A percentile compares a stretch with the other conserved stretches of the same genome.
Evolutionary conservation across 306 rosid species (phyloP).

Genomic region (Glycine tomentella): DNA sequence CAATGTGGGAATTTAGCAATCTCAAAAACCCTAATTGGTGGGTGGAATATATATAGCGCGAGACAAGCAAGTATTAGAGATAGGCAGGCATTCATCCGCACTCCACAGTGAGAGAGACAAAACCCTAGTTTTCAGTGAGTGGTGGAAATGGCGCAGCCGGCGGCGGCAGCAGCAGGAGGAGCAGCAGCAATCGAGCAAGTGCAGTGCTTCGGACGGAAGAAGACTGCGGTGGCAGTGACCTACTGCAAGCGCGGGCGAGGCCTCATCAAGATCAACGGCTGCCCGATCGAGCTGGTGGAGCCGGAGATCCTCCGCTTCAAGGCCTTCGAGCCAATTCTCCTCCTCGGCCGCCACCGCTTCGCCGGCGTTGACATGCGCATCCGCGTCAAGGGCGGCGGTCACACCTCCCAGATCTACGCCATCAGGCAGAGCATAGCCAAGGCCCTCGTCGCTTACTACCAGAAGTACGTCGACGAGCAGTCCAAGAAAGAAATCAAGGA

Average conservation of each 20-base stretch:
- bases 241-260: slow-evolving; percentile 85
- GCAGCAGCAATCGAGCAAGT: slow-evolving; percentile 58
- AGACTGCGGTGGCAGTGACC: slow-evolving; percentile 88
- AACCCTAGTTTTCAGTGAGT: background rate
- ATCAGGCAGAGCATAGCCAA: slow-evolving; percentile 87
- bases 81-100: background rate
- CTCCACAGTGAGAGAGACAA: background rate
- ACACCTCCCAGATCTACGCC: slow-evolving; percentile 86
- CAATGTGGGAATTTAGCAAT: background rate
- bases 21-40: background rate
- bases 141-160: slow-evolving; percentile 11
- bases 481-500: slow-evolving; percentile 91
- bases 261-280: slow-evolving; percentile 82
- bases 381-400: slow-evolving; percentile 84
- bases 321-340: slow-evolving; percentile 81
- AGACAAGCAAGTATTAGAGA: background rate
- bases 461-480: slow-evolving; percentile 88
- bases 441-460: slow-evolving; percentile 79
- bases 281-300: slow-evolving; percentile 77
- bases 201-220: slow-evolving; percentile 86
- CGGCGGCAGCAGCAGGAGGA: too few relatives aligned
- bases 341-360: slow-evolving; percentile 77
- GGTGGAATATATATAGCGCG: background rate
- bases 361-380: slow-evolving; percentile 79
- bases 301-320: slow-evolving; percentile 91